Evolutionary conservation across 1,284 basidiomycete genomes (phyloP), one percentile per base, ranked within the genome.

Genomic region (Hypsizygus ulmarius): DNA sequence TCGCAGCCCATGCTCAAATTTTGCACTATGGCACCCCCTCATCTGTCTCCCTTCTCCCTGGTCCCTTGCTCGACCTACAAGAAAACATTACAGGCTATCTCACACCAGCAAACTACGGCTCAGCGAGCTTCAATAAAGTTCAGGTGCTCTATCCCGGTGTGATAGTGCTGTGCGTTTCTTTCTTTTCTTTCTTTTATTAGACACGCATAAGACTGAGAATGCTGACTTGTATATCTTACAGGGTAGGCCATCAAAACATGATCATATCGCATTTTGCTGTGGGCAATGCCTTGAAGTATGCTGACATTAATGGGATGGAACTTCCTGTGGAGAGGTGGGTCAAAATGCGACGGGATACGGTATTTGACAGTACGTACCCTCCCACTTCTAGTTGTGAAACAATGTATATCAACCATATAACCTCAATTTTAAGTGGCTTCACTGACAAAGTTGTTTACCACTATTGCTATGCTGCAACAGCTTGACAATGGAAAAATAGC

Each of bases 381-480:
- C 7, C 10, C 37, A 21, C 2, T n/a, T n/a, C n/a, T n/a, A 3
- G 21, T 33, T 29, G 5, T 18, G 25, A 5, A 38, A 29, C 14
- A 28, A 12, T 16, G 39, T 11, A 41, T 36, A 30, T 29, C 12
- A n/a, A 14, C 21, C 19, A 9, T 16, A 12, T 37, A 14, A 27
- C 3, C 9, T 37, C 15, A 33, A 21, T 30, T 34, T 35, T 38
- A 27, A 63, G 61, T 63, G 61, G 61, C 61, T 3, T 63, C 61
- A n/a, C 48, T 63, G 29, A 61, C 61, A 11, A 63, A 63, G 45
- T 43, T 63, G 53, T 61, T 63, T 39, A 61, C 59, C 4, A 55
- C 57, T 28, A 54, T 60, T 15, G 50, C 55, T 1, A 54, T 54
- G 2, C 39, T 63, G 47, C 60, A 63, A 32, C 61, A 63, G 42